Evolutionary conservation across 2,329 filamentous ascomycete genomes (phyloP).

Genomic region (Alternaria ventricosa): DNA sequence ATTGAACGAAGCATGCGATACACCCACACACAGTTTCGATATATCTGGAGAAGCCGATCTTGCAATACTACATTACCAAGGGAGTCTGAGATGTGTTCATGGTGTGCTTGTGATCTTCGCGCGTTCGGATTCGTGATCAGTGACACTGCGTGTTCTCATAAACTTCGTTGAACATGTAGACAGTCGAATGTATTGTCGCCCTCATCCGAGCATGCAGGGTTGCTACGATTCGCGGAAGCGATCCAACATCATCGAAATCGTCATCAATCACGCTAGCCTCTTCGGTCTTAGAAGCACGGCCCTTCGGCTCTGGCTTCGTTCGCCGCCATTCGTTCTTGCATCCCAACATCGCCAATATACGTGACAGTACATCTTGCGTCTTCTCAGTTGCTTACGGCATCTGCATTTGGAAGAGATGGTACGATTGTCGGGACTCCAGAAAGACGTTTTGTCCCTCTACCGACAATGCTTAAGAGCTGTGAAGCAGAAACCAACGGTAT

Average conservation of each 20-base stretch:
- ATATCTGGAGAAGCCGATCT: not conserved
- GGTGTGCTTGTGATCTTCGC: not conserved
- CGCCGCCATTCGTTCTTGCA: not conserved
- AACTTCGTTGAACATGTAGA: not conserved
- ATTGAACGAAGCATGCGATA: not conserved
- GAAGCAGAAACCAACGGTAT: slow-evolving; percentile 78
- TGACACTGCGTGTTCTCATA: not conserved
- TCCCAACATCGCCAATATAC: not conserved
- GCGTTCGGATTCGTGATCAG: not conserved
- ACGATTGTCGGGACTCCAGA: slow-evolving; percentile 84
- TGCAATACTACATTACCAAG: not conserved
- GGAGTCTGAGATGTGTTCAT: not conserved
- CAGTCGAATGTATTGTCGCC: not conserved
- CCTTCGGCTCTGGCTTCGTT: not conserved
- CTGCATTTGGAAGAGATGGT: slow-evolving; percentile 31
- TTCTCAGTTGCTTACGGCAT: not conserved
- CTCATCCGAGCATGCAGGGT: not conserved
- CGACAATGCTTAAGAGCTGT: slow-evolving; percentile 83
- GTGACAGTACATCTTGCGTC: not conserved
- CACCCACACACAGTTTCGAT: not conserved
- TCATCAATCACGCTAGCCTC: slow-evolving; percentile 10
- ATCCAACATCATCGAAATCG: slow-evolving; percentile 8
- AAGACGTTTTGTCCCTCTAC: slow-evolving; percentile 85
- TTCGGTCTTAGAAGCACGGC: slow-evolving; percentile 1
- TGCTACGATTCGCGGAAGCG: not conserved